Percentiles rank a stretch among this genome's conserved stretches.
These are phyloP conservation scores for Panaeolus cyanescens DNA, from an alignment of 768 basidiomycete genomes.

Conservation along the genomic window DNA sequence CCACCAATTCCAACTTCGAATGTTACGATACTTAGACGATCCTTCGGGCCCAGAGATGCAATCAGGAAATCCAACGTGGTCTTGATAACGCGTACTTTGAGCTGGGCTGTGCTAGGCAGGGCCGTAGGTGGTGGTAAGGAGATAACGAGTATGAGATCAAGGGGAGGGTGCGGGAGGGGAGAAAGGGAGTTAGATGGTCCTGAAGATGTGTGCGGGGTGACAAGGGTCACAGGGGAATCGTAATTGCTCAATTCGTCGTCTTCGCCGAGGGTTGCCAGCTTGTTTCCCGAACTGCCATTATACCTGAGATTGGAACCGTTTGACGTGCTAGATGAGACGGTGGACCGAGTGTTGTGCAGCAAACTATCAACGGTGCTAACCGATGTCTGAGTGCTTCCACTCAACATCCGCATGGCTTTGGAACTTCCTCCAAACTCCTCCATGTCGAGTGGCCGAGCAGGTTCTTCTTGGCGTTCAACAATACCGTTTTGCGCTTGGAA, in stretches of 20 bases:
- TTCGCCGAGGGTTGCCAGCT: conserved; percentile 69
- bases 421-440: conserved; percentile 81
- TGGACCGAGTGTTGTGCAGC: conserved; percentile 67
- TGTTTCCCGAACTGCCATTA: conserved; percentile 35
- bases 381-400: conserved; percentile 70
- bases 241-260: conserved; percentile 67
- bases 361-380: conserved; percentile 70
- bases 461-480: conserved; percentile 30
- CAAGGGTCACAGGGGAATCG: conserved; percentile 57
- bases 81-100: conserved; percentile 90
- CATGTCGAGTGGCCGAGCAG: conserved; percentile 48
- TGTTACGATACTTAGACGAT: conserved; percentile 88
- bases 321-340: conserved; percentile 74
- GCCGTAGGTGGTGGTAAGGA: conserved; percentile 79
- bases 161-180: conserved; percentile 81
- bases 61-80: conserved; percentile 86
- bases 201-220: conserved; percentile 70
- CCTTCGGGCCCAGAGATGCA: conserved; percentile 71
- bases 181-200: conserved; percentile 80
- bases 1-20: conserved; percentile 89
- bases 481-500: conserved; percentile 60
- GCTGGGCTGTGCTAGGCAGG: conserved; percentile 74
- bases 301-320: conserved; percentile 54
- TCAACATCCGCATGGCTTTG: conserved; percentile 80
- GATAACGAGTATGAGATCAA: conserved; percentile 92